Evolutionary conservation across 2,329 filamentous ascomycete genomes (phyloP).

Genomic region (Colletotrichum lupini): DNA sequence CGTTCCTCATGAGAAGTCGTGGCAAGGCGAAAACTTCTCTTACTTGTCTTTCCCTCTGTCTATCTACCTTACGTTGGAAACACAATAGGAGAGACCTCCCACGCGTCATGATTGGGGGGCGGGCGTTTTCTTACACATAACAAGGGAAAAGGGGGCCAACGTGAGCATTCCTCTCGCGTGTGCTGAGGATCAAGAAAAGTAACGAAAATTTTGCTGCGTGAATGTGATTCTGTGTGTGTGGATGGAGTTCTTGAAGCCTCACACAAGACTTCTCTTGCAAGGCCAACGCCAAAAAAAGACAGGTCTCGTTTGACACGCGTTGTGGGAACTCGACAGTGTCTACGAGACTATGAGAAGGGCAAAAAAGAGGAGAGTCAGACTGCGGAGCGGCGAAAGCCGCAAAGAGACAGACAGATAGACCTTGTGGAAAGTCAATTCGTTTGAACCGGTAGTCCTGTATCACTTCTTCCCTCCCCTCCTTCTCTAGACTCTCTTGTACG

Average conservation of each 20-base stretch:
- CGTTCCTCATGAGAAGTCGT: conserved; percentile 30
- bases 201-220: background rate
- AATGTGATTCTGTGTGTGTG: background rate
- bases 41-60: background rate
- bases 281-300: background rate
- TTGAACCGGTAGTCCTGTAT: conserved; percentile 15
- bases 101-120: conserved; percentile 16
- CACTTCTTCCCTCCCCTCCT: background rate
- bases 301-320: conserved; percentile 2
- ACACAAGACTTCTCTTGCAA: background rate
- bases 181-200: background rate
- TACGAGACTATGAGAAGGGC: background rate
- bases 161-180: conserved; percentile 12
- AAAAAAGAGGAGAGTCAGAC: background rate
- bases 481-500: background rate
- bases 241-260: background rate
- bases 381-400: background rate
- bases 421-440: background rate
- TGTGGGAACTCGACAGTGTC: background rate
- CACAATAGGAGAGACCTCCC: conserved; percentile 1
- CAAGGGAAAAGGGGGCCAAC: background rate
- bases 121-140: background rate
- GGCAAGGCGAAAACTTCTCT: conserved; percentile 1
- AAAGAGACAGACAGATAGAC: background rate
- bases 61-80: background rate